Evolutionary conservation across 2,329 filamentous ascomycete species (phyloP).

Genomic region (Bertia moriformis): DNA sequence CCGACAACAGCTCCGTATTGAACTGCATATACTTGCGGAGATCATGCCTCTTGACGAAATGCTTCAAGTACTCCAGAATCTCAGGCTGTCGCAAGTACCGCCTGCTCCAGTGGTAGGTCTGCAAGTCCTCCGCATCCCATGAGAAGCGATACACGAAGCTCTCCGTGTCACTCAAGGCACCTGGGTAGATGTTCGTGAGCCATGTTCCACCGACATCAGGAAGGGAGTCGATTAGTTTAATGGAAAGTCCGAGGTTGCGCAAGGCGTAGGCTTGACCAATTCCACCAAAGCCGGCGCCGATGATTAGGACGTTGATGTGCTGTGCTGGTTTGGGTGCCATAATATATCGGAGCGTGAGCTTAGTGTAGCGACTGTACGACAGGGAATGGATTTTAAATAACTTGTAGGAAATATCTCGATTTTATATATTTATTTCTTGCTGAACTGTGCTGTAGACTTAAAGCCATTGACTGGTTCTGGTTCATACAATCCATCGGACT

Average conservation of each 20-base stretch:
- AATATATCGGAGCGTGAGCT: too few species aligned
- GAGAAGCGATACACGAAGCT: background rate
- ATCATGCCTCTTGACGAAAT: slow-evolving; percentile 6
- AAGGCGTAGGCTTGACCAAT: slow-evolving; percentile 5
- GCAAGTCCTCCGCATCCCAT: background rate
- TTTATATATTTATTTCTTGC: too few species aligned
- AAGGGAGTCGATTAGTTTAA: slow-evolving; percentile 3
- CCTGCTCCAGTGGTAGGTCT: background rate
- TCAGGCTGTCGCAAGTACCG: background rate
- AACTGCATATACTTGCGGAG: slow-evolving; percentile 21
- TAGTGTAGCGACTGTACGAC: too few species aligned
- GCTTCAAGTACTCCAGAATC: background rate
- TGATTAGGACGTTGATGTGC: slow-evolving; percentile 5
- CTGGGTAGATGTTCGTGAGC: slow-evolving; percentile 9
- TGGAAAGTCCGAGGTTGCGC: slow-evolving; percentile 3
- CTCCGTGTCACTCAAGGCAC: slow-evolving; percentile 3
- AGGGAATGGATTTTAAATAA: too few species aligned
- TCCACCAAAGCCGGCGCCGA: slow-evolving; percentile 11
- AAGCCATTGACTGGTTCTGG: too few species aligned
- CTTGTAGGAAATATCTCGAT: too few species aligned
- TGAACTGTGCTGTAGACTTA: too few species aligned
- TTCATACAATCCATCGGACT: too few species aligned
- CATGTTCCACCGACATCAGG: slow-evolving; percentile 5
- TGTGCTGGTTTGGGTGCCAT: too few species aligned
- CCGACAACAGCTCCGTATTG: slow-evolving; percentile 17